Evolutionary conservation across 108 stramenopile genomes (phyloP), one percentile per base, ranked within the genome.

Genomic region (Chaetoceros tenuissimus): DNA sequence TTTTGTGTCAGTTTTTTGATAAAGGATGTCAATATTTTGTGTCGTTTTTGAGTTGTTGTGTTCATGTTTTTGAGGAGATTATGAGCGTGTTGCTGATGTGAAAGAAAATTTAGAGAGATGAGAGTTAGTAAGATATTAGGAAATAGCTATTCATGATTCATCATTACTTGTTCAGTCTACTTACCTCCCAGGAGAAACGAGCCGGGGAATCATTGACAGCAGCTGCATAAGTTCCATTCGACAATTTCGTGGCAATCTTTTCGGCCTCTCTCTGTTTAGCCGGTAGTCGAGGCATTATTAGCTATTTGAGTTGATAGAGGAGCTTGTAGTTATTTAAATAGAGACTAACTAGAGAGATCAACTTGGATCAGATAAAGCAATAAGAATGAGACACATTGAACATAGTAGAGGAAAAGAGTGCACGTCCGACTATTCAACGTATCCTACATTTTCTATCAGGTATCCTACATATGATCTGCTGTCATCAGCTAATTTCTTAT

Each of bases 211-310:
- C 78, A 79, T 18, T 55, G 28, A 3, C 57, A 22, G 46, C 66
- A 74, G 43, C 71, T 68, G 19, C 53, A 48, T 53, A 26, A 8
- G 31, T 24, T 31, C n/a, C 60, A 61, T 20, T 51, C 34, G 34
- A 40, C 5, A 40, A 13, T 13, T 40, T 40, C 8, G 34, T 40
- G 5, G 34, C 34, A 10, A 40, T 40, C 13, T 40, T 40, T 40
- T 40, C 34, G 5, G 34, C 34, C 13, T 40, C 34, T 5, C 34
- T 5, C 13, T 40, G 34, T 13, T 40, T 40, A 10, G 34, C 34
- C 13, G 34, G 34, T 40, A 40, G 13, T 13, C 34, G 34, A 10
- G 34, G 34, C 34, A 40, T 40, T 40, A 13, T 40, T 40, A n/a
- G n/a, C n/a, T n/a, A n/a, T n/a, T n/a, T n/a, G n/a, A n/a, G n/a